Percentiles rank a stretch among this genome's conserved stretches.
phyloP scores from a whole-genome alignment of 2,329 filamentous ascomycete species.

The Xylariaceae sp. region DNA sequence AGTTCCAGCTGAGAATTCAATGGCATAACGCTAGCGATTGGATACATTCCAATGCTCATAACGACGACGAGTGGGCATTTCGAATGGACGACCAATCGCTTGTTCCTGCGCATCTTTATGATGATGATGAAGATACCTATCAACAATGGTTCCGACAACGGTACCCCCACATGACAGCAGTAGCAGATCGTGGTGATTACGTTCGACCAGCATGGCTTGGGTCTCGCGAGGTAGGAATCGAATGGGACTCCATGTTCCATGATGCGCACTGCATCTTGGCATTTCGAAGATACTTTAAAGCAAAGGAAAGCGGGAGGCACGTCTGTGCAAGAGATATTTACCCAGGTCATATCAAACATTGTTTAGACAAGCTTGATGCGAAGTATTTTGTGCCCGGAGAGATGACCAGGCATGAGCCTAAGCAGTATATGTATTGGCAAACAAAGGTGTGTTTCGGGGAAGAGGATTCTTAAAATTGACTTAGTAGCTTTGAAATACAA shows the following conservation, averaged over 20 bases:
- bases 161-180: constrained; percentile 2
- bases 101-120: constrained; percentile 1
- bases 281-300: constrained; percentile 5
- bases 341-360: constrained; percentile 4
- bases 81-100: constrained; percentile 10
- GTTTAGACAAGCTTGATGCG: constrained; percentile 5
- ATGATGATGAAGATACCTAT: constrained; percentile 5
- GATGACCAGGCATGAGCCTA: not conserved
- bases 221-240: not conserved
- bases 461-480: too few species aligned
- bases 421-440: not conserved
- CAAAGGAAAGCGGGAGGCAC: constrained; percentile 2
- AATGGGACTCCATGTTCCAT: constrained; percentile 5
- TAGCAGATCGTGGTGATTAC: not conserved
- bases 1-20: constrained; percentile 3
- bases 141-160: constrained; percentile 3
- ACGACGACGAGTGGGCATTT: constrained; percentile 7
- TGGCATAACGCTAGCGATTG: constrained; percentile 7
- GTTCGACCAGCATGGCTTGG: not conserved
- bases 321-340: constrained; percentile 12
- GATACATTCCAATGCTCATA: not conserved
- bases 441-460: not conserved
- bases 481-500: too few species aligned
- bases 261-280: constrained; percentile 9
- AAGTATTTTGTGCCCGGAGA: not conserved